A percentile compares a stretch with the other conserved stretches of the same genome.
Evolutionary conservation across 352 stramenopile genomes (phyloP).

Genomic region (Thraustochytrium striatum): DNA sequence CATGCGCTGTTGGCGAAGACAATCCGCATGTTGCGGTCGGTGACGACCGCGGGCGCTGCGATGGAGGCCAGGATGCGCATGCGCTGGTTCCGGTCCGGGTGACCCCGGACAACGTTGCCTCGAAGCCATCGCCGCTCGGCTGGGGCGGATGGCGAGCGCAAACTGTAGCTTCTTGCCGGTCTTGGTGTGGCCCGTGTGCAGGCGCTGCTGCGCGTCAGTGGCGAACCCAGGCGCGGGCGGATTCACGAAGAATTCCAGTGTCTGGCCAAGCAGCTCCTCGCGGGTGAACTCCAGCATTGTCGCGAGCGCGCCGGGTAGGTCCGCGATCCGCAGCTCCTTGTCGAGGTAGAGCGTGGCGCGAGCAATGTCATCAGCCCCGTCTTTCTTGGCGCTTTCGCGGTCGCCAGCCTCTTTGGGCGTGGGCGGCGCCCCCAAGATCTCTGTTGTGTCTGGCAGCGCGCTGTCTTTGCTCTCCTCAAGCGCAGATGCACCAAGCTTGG

Average conservation of each 20-base stretch:
- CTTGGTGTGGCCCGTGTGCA: neutral
- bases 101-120: neutral
- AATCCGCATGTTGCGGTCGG: conserved; percentile 4
- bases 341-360: no score
- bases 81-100: neutral
- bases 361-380: no score
- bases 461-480: no score
- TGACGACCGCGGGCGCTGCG: neutral
- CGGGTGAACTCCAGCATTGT: neutral
- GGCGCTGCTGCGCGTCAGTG: neutral
- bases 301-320: neutral
- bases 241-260: conserved; percentile 10
- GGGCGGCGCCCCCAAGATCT: no score
- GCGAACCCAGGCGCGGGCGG: no score
- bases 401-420: no score
- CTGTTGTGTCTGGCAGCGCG: no score
- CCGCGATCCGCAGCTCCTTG: neutral
- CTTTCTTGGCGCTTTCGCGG: no score
- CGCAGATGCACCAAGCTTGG: no score
- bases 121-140: conserved; percentile 12
- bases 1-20: conserved; percentile 10
- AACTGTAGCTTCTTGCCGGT: conserved; percentile 24
- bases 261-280: neutral
- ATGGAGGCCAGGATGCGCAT: conserved; percentile 2
- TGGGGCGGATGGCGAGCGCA: neutral